Base-by-base conservation (phyloP, 2,329 filamentous ascomycete species). In the Chalaropsis ovoidea region DNA sequence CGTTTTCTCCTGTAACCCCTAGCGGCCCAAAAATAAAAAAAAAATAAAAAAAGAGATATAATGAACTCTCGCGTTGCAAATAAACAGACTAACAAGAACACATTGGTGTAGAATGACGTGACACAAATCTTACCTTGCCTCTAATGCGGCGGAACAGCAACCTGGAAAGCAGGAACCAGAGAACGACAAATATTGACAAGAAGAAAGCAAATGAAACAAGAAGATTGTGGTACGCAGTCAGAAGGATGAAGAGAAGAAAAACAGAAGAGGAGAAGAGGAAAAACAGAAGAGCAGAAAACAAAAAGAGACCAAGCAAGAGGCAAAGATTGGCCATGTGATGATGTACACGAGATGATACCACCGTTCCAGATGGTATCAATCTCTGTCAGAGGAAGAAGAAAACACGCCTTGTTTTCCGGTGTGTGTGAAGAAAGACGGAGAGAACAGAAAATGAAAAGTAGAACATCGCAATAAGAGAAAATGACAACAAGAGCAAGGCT, bases 401-500 rank as follows among this genome's bases (percentile, higher is more conserved):
- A 13, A 54, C 1, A 17, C 22, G 2, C 27, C 27, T 27, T 56
- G 49, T 19, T 35, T 56, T 56, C 24, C 13, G 6, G 3, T 27
- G 7, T 24, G 22, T 13, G 42, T 13, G 11, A 31, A 13, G 17
- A 27, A 56, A 31, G 22, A 24, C 11, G 22, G 27, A 31, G 2
- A 7, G 15, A 56, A 27, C 13, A 4, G 24, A 56, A 3, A 31
- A 58, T 13, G 27, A 3, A 31, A 10, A 39, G 31, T 35, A 60
- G 15, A 60, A n/a, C 10, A 31, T 11, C 15, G 19, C 39, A 65
- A 61, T 13, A 61, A 43, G 42, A 45, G 24, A 65, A 54, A 11
- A 47, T 15, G 52, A 17, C 47, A 43, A 35, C 61, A 65, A 65
- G 49, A 65, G 35, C 41, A 47, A 61, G 13, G 22, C 3, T 62